Percentiles rank a stretch among this genome's conserved stretches.
These are phyloP conservation scores for Penicillium janthinellum DNA, from an alignment of 2,329 filamentous ascomycete species.

Conservation along the genomic window DNA sequence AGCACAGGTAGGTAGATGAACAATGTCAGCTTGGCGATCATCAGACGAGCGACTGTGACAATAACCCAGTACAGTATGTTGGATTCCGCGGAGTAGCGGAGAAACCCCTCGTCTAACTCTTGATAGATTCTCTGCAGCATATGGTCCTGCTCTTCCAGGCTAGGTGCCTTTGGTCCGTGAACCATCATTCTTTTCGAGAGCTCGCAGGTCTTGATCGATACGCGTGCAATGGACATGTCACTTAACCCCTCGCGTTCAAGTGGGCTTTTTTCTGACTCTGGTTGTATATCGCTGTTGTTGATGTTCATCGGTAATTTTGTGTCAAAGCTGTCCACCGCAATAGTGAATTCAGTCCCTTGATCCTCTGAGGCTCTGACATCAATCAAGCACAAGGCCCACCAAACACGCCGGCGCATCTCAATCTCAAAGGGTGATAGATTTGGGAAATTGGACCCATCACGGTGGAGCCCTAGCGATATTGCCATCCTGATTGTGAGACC, in stretches of 20 bases:
- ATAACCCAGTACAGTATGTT: constrained; percentile 54
- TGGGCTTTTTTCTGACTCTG: constrained; percentile 53
- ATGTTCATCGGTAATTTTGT: constrained; percentile 56
- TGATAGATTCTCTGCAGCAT: constrained; percentile 52
- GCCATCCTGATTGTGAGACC: constrained; percentile 25
- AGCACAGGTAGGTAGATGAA: constrained; percentile 57
- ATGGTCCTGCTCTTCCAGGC: constrained; percentile 47
- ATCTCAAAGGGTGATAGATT: constrained; percentile 55
- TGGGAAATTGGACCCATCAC: constrained; percentile 22
- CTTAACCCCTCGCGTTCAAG: constrained; percentile 55
- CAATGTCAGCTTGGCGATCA: constrained; percentile 47
- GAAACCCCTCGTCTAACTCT: constrained; percentile 47
- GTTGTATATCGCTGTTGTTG: constrained; percentile 52
- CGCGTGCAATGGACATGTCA: constrained; percentile 52
- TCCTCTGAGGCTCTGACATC: constrained; percentile 65
- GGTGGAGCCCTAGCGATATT: constrained; percentile 24
- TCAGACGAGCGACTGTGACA: constrained; percentile 45
- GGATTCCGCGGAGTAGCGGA: constrained; percentile 44
- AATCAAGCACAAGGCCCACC: constrained; percentile 50
- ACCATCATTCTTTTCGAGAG: constrained; percentile 42
- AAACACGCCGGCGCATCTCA: constrained; percentile 42
- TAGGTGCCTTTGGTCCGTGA: constrained; percentile 29
- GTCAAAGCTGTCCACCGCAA: constrained; percentile 61
- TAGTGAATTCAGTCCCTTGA: constrained; percentile 64
- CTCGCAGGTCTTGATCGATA: constrained; percentile 42